Evolutionary conservation across 2,329 filamentous ascomycete genomes (phyloP).

Genomic region (Monosporascus cannonballus): DNA sequence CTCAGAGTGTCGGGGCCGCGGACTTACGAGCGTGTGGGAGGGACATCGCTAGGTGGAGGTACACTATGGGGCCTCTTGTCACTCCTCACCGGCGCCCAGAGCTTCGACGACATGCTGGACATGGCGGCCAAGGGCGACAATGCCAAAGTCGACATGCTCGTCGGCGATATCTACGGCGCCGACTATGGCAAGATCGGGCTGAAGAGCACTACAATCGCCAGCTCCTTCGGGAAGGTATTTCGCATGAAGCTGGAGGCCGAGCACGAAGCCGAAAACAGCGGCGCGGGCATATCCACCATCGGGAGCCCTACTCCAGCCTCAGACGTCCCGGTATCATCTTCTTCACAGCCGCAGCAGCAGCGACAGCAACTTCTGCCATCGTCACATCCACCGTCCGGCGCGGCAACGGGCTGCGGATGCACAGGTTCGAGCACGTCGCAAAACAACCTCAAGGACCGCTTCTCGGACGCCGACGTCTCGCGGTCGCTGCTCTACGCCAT

Average conservation of each 20-base stretch:
- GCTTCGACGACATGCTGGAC: constrained; percentile 96
- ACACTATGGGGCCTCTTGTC: constrained; percentile 94
- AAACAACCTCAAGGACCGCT: constrained; percentile 31
- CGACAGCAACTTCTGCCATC: constrained; percentile 23
- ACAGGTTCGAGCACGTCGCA: constrained; percentile 5
- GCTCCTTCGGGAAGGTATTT: constrained; percentile 95
- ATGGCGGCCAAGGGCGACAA: constrained; percentile 92
- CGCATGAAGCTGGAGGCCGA: constrained; percentile 85
- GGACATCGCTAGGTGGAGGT: constrained; percentile 91
- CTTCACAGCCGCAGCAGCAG: constrained; percentile 3
- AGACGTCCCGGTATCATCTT: not conserved
- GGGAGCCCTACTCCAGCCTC: not conserved
- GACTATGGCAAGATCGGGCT: constrained; percentile 95
- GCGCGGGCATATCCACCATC: constrained; percentile 24
- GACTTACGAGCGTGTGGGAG: constrained; percentile 84
- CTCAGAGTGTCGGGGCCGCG: constrained; percentile 91
- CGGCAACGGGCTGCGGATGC: constrained; percentile 10
- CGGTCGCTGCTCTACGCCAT: constrained; percentile 90
- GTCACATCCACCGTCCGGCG: constrained; percentile 41
- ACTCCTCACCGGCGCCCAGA: constrained; percentile 83
- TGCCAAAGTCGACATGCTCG: constrained; percentile 87
- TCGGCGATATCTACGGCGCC: constrained; percentile 95
- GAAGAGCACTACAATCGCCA: constrained; percentile 92
- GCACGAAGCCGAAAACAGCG: constrained; percentile 66
- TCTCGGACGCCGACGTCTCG: constrained; percentile 79